Percentiles rank a stretch among this genome's conserved stretches.
Evolutionary conservation across 2,329 filamentous ascomycete species (phyloP).

Genomic region (Phialophora chinensis): DNA sequence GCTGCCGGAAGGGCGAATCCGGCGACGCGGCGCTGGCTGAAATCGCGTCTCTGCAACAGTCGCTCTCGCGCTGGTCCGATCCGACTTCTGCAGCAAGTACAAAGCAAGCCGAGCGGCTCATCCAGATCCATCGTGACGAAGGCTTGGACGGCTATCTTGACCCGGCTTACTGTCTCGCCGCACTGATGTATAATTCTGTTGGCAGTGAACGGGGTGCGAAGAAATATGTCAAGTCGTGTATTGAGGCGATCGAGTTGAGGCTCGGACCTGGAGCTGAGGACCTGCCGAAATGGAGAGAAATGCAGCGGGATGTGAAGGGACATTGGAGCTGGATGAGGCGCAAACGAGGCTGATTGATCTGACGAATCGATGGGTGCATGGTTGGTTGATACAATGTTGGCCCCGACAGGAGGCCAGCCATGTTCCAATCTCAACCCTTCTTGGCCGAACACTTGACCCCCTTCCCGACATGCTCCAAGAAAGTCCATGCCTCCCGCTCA

Average conservation of each 20-base stretch:
- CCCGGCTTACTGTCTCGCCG: conserved; percentile 29
- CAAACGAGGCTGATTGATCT: conserved; percentile 4
- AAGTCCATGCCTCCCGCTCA: conserved; percentile 24
- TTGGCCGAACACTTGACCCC: conserved; percentile 16
- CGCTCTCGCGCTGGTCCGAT: conserved; percentile 24
- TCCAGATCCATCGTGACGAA: conserved; percentile 19
- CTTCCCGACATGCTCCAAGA: conserved; percentile 30
- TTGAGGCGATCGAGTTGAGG: conserved; percentile 27
- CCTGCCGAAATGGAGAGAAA: conserved; percentile 25
- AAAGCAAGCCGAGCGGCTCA: conserved; percentile 25
- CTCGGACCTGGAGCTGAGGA: conserved; percentile 20
- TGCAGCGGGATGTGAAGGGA: conserved; percentile 13
- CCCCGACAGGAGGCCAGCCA: not conserved
- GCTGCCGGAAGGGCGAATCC: conserved; percentile 20
- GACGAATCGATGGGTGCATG: not conserved
- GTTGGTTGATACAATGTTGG: not conserved
- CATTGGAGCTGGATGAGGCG: conserved; percentile 35
- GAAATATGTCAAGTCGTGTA: conserved; percentile 27
- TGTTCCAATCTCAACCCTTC: not conserved
- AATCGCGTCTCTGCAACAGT: conserved; percentile 20
- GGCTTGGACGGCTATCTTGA: conserved; percentile 29
- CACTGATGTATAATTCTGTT: conserved; percentile 29
- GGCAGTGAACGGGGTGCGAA: conserved; percentile 24
- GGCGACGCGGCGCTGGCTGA: conserved; percentile 23
- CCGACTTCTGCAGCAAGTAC: conserved; percentile 9